Conservation (phyloP, 768 basidiomycete genomes). For the Podaxis sp. region DNA sequence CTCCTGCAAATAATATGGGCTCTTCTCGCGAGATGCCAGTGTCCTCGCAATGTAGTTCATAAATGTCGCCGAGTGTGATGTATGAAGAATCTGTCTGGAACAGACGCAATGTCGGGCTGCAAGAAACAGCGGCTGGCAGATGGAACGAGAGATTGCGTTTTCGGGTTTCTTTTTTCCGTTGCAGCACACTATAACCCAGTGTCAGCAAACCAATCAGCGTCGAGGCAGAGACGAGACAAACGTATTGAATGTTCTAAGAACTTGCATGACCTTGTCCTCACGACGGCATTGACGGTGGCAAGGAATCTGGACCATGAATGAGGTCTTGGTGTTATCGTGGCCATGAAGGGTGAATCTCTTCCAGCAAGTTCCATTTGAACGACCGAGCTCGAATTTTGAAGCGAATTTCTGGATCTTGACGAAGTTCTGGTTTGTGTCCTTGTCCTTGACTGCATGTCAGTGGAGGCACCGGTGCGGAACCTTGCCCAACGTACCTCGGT, state of each 20-base stretch:
- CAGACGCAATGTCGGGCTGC: conserved; percentile 77
- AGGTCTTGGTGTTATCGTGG: conserved; percentile 81
- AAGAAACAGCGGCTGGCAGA: conserved; percentile 81
- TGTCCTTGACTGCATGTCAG: conserved; percentile 58
- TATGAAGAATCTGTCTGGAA: conserved; percentile 92
- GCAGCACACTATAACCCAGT: conserved; percentile 54
- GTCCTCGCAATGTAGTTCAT: conserved; percentile 81
- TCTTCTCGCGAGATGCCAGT: conserved; percentile 80
- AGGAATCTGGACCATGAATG: conserved; percentile 90
- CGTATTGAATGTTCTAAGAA: conserved; percentile 95
- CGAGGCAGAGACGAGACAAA: conserved; percentile 26
- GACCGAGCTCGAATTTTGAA: conserved; percentile 85
- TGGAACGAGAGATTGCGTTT: conserved; percentile 92
- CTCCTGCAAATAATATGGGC: conserved; percentile 78
- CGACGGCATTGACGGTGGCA: conserved; percentile 80
- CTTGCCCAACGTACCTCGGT: conserved; percentile 65
- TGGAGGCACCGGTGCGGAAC: background rate
- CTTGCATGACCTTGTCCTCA: conserved; percentile 88
- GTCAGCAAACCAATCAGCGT: background rate
- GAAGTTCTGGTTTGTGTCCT: conserved; percentile 90
- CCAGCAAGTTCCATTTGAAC: conserved; percentile 83
- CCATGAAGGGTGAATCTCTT: conserved; percentile 89
- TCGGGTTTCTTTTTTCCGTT: conserved; percentile 86
- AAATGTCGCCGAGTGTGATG: conserved; percentile 87
- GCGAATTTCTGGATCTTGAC: conserved; percentile 87